A percentile compares a stretch with the other conserved stretches of the same genome.
phyloP scores from a whole-genome alignment of 345 rosid genomes.

The Populus alba region DNA sequence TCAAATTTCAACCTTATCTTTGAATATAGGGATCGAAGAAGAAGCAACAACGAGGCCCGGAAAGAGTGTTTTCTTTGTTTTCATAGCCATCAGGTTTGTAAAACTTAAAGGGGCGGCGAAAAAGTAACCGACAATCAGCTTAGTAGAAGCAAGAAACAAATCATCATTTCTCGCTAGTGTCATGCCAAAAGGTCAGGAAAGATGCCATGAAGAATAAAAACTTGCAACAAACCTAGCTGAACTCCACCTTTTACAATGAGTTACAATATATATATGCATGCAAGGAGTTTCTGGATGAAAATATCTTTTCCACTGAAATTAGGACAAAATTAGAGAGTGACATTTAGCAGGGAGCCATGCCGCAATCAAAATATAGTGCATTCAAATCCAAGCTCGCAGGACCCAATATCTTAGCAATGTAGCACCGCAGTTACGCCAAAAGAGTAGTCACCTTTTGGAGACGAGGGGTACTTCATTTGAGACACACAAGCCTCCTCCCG shows the following conservation, averaged over 20 bases:
- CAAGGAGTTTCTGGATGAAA: neutral
- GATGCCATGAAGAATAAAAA: neutral
- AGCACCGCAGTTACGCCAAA: neutral
- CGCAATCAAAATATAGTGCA: neutral
- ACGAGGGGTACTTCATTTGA: slow-evolving; percentile 13
- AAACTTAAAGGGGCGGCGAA: too few relatives aligned
- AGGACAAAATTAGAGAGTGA: neutral
- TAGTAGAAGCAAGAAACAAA: neutral
- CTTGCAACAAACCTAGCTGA: neutral
- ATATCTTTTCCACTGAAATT: neutral
- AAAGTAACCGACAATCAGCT: neutral
- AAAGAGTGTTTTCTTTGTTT: neutral
- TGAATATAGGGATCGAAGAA: too few relatives aligned
- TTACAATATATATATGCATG: neutral
- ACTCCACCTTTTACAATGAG: neutral
- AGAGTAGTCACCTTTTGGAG: neutral
- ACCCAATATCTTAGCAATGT: too few relatives aligned
- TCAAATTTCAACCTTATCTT: too few relatives aligned
- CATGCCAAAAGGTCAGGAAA: neutral
- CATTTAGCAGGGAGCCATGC: neutral
- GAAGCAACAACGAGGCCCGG: neutral
- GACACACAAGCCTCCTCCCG: slow-evolving; percentile 32
- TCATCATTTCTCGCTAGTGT: neutral
- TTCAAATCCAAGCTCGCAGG: slow-evolving; percentile 4
- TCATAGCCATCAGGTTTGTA: neutral